Conservation (phyloP, 2,329 filamentous ascomycete species). For the Bipolaris bicolor region DNA sequence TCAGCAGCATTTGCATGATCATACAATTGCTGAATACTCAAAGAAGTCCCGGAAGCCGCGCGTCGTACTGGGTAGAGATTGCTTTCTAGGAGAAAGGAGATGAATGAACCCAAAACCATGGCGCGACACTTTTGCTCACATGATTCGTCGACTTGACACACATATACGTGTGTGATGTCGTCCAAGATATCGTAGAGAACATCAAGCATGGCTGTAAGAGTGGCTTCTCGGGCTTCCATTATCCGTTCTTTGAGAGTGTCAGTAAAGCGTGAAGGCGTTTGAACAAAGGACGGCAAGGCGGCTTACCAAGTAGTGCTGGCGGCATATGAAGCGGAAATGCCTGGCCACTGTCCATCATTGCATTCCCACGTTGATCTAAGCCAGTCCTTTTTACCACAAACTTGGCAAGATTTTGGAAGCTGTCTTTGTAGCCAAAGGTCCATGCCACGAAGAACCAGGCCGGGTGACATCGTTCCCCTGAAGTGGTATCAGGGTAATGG, state of each 20-base stretch:
- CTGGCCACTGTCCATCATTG: conserved; percentile 1
- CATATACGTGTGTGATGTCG: conserved; percentile 12
- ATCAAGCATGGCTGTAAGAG: conserved; percentile 9
- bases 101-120: conserved; percentile 7
- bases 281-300: neutral
- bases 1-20: conserved; percentile 2
- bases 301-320: conserved; percentile 16
- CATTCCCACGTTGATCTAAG: conserved; percentile 4
- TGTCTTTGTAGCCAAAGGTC: conserved; percentile 26
- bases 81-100: conserved; percentile 12
- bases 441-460: conserved; percentile 23
- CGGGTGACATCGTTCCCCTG: conserved; percentile 6
- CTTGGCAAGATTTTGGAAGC: conserved; percentile 13
- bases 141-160: conserved; percentile 11
- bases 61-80: conserved; percentile 13
- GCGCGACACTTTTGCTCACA: conserved; percentile 11
- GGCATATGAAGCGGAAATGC: conserved; percentile 13
- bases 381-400: conserved; percentile 12
- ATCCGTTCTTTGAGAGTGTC: conserved; percentile 8
- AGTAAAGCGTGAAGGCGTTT: neutral
- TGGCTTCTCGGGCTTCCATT: conserved; percentile 9
- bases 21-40: conserved; percentile 12
- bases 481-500: conserved; percentile 9
- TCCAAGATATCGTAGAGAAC: conserved; percentile 8
- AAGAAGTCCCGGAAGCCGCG: conserved; percentile 8